These are phyloP conservation scores for Tulasnella sp. DNA, from an alignment of 768 basidiomycete genomes.

Conservation along the genomic window DNA sequence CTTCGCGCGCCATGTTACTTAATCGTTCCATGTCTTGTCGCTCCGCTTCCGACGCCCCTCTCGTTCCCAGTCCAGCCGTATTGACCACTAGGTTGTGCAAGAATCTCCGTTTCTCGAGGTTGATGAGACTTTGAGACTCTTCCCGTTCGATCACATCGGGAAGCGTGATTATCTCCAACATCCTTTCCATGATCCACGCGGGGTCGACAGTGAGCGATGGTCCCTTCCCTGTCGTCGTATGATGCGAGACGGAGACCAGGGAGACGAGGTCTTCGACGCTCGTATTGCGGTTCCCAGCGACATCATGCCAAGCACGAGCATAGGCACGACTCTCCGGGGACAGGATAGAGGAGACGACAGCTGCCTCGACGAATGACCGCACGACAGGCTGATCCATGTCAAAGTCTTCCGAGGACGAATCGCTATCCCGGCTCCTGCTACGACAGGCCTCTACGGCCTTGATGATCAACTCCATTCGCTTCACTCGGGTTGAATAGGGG, in stretches of 20 bases:
- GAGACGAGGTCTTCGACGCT: conserved; percentile 53
- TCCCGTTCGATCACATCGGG: conserved; percentile 62
- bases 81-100: conserved; percentile 57
- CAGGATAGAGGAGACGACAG: conserved; percentile 63
- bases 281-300: conserved; percentile 55
- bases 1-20: conserved; percentile 66
- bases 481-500: conserved; percentile 55
- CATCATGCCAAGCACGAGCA: conserved; percentile 66
- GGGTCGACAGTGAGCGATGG: conserved; percentile 55
- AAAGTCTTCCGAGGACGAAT: conserved; percentile 31
- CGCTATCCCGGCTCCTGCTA: conserved; percentile 32
- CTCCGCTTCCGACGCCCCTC: conserved; percentile 45
- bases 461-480: conserved; percentile 64
- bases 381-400: conserved; percentile 53
- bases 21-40: conserved; percentile 66
- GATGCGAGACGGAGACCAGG: conserved; percentile 27
- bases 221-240: neutral
- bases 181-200: conserved; percentile 74
- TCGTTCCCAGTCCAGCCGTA: conserved; percentile 41
- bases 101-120: conserved; percentile 74
- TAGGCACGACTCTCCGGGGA: conserved; percentile 75
- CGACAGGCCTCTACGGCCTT: conserved; percentile 69
- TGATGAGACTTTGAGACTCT: conserved; percentile 50
- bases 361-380: conserved; percentile 74
- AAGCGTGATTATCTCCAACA: conserved; percentile 68